phyloP scores from a whole-genome alignment of 2,329 filamentous ascomycete species.

The Fusarium staphyleae region DNA sequence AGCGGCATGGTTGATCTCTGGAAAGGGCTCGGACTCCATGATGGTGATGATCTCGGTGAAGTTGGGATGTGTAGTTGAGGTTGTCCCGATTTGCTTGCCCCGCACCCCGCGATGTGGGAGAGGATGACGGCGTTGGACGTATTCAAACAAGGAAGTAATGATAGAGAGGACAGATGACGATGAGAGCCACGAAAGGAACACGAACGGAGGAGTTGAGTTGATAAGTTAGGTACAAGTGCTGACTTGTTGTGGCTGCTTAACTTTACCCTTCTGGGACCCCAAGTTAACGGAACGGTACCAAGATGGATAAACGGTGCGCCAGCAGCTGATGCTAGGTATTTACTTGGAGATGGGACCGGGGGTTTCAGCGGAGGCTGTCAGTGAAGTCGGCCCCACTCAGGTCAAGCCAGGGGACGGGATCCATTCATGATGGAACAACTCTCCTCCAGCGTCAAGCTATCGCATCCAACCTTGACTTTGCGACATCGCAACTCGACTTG shows the following conservation, averaged over 20 bases:
- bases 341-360: too few relatives aligned
- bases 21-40: constrained; percentile 33
- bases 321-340: too few relatives aligned
- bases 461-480: constrained; percentile 5
- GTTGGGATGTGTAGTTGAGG: not conserved
- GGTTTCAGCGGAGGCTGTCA: too few relatives aligned
- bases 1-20: constrained; percentile 31
- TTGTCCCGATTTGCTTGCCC: constrained; percentile 26
- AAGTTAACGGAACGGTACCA: not conserved
- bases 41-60: constrained; percentile 2
- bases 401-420: not conserved
- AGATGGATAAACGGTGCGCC: too few relatives aligned
- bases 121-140: not conserved
- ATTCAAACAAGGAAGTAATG: not conserved
- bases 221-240: not conserved
- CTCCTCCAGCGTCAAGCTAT: constrained; percentile 1
- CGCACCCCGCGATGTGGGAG: constrained; percentile 26
- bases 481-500: not conserved
- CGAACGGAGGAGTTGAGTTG: not conserved
- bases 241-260: constrained; percentile 6
- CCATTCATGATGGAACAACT: constrained; percentile 6
- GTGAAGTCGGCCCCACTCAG: too few relatives aligned
- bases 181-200: not conserved
- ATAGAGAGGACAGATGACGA: not conserved
- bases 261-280: not conserved